A percentile compares a stretch with the other conserved stretches of the same genome.
Conservation (phyloP, 305 asterid genomes). For the Solanum hybrid region DNA sequence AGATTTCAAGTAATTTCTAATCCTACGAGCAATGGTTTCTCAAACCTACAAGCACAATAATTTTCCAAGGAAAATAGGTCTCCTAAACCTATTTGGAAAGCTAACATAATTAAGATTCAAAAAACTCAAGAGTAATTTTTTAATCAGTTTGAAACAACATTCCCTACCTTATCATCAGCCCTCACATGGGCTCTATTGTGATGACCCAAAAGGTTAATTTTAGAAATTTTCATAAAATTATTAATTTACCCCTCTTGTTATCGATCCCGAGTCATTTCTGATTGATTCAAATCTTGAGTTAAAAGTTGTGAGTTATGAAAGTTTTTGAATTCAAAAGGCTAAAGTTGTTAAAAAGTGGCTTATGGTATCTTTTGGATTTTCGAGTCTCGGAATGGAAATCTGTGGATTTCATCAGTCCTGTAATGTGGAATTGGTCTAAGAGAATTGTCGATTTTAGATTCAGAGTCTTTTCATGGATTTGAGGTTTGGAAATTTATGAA, state of each 20-base stretch:
- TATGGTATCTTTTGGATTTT: not conserved
- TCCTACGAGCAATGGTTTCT: not conserved
- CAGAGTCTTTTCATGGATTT: no score
- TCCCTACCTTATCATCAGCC: not conserved
- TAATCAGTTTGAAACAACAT: not conserved
- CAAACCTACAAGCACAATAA: not conserved
- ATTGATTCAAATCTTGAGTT: not conserved
- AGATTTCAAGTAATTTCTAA: not conserved
- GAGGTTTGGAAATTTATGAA: not conserved
- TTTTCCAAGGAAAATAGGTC: not conserved
- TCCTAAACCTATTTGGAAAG: not conserved
- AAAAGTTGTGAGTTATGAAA: not conserved
- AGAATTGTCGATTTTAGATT: no score
- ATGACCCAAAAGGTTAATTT: not conserved
- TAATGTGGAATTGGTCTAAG: not conserved
- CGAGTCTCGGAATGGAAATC: not conserved
- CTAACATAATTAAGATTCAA: not conserved
- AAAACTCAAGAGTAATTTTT: not conserved
- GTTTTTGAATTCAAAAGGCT: not conserved
- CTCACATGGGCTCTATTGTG: not conserved
- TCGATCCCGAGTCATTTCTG: not conserved
- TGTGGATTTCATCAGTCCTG: not conserved
- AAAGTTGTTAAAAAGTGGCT: no score
- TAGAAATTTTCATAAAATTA: no score
- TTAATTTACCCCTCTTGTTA: not conserved